Evolutionary conservation across 2,329 filamentous ascomycete genomes (phyloP).

Genomic region (Exophiala lecanii-corni): DNA sequence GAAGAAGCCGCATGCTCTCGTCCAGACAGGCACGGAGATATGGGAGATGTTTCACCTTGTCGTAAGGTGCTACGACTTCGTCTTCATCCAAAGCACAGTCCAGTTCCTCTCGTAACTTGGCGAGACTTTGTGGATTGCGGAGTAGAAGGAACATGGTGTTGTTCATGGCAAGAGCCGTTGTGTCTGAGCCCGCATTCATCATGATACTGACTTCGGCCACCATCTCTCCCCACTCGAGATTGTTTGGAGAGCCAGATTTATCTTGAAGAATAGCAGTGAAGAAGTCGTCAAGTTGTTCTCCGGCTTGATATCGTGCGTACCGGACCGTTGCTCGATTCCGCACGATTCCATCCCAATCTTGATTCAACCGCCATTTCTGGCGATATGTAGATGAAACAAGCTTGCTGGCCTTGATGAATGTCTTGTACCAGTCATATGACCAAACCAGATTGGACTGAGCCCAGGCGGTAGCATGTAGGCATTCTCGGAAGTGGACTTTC

Average conservation of each 20-base stretch:
- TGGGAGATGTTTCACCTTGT: constrained; percentile 51
- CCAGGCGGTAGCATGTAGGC: constrained; percentile 13
- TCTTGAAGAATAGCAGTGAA: constrained; percentile 50
- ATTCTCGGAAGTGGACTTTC: constrained; percentile 22
- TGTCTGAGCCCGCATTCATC: constrained; percentile 11
- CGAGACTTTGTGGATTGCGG: not conserved
- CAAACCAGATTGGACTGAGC: constrained; percentile 25
- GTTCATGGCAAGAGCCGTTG: constrained; percentile 6
- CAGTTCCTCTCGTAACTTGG: constrained; percentile 39
- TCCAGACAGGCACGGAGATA: constrained; percentile 75
- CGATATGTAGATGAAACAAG: constrained; percentile 23
- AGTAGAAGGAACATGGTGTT: constrained; percentile 1
- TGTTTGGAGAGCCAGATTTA: constrained; percentile 35
- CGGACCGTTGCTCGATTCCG: constrained; percentile 41
- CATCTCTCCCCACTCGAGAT: constrained; percentile 36
- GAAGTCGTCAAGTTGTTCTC: constrained; percentile 54
- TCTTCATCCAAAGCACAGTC: constrained; percentile 41
- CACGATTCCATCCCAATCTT: constrained; percentile 44
- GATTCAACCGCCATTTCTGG: constrained; percentile 21
- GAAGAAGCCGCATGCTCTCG: constrained; percentile 70
- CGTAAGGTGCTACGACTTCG: constrained; percentile 45
- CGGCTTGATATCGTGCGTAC: constrained; percentile 42
- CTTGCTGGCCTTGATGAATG: constrained; percentile 19
- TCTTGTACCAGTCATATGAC: constrained; percentile 26
- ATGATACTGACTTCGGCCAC: constrained; percentile 21